Percentiles rank a stretch among this genome's conserved stretches.
These are phyloP conservation scores for Acanthamoeba triangularis DNA, from an alignment of 208 protist species.

Conservation along the genomic window DNA sequence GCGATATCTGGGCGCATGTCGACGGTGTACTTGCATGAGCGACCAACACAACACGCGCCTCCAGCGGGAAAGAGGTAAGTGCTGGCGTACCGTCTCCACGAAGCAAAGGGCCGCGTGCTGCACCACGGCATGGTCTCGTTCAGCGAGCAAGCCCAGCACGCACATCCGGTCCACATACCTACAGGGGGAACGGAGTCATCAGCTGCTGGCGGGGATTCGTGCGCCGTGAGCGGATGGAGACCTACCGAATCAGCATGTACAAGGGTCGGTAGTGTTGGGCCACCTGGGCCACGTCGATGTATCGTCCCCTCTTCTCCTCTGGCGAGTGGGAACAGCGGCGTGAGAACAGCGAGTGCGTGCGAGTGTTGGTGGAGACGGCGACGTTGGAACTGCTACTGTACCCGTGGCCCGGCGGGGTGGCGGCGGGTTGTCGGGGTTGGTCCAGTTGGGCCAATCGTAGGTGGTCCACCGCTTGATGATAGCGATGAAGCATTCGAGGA, in stretches of 20 bases:
- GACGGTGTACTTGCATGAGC: background rate
- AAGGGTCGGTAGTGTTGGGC: background rate
- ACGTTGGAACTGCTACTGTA: background rate
- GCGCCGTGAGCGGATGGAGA: background rate
- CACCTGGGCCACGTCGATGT: background rate
- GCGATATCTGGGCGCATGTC: background rate
- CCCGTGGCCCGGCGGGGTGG: background rate
- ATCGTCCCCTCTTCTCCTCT: background rate
- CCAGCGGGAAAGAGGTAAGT: background rate
- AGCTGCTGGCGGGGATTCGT: no score
- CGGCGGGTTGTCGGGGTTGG: background rate
- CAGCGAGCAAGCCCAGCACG: background rate
- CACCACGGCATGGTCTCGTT: constrained; percentile 16
- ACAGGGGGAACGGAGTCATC: background rate
- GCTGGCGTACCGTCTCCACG: background rate
- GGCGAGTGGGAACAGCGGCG: background rate
- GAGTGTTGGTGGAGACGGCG: no score
- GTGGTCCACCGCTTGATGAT: constrained; percentile 10
- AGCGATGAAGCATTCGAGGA: background rate
- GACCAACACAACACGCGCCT: background rate
- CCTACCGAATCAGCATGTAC: background rate
- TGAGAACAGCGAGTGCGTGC: no score
- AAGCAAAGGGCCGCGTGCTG: constrained; percentile 55
- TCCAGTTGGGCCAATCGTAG: constrained; percentile 39
- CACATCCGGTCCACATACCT: constrained; percentile 57